phyloP scores from a whole-genome alignment of 1,284 basidiomycete species.

The Rhodotorula sp. region DNA sequence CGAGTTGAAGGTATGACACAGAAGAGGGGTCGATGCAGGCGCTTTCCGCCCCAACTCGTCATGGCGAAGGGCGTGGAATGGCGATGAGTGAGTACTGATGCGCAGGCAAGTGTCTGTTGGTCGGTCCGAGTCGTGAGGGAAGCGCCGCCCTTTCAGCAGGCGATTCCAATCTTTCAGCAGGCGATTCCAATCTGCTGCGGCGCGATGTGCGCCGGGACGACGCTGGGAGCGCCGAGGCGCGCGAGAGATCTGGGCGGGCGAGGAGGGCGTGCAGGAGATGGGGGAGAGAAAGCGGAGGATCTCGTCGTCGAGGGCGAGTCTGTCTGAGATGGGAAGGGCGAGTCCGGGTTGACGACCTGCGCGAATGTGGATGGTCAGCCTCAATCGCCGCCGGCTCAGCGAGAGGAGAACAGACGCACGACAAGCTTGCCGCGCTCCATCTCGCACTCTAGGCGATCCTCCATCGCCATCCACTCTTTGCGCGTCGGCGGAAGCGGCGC shows the following conservation, averaged over 20 bases:
- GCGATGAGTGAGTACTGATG: too few relatives aligned
- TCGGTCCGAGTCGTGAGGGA: too few relatives aligned
- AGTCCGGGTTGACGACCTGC: conserved; percentile 14
- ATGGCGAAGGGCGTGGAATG: too few relatives aligned
- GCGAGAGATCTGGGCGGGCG: neutral
- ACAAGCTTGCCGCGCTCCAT: neutral
- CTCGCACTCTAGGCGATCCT: neutral
- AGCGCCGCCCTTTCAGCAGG: neutral
- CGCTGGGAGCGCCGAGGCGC: neutral
- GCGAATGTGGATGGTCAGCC: neutral
- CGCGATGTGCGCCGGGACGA: neutral
- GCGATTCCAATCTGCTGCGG: conserved; percentile 2
- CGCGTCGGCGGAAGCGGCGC: neutral
- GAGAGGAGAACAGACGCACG: neutral
- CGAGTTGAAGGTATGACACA: neutral
- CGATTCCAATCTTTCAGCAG: conserved; percentile 8
- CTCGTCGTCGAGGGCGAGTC: neutral
- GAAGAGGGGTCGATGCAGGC: neutral
- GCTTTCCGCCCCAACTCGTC: too few relatives aligned
- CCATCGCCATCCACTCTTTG: neutral
- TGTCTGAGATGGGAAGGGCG: neutral
- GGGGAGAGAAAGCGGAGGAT: neutral
- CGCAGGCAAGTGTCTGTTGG: too few relatives aligned
- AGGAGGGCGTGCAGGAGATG: neutral
- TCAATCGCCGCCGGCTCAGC: neutral